phyloP scores from a whole-genome alignment of 805 yeast species.

The Komagataella pastoris region DNA sequence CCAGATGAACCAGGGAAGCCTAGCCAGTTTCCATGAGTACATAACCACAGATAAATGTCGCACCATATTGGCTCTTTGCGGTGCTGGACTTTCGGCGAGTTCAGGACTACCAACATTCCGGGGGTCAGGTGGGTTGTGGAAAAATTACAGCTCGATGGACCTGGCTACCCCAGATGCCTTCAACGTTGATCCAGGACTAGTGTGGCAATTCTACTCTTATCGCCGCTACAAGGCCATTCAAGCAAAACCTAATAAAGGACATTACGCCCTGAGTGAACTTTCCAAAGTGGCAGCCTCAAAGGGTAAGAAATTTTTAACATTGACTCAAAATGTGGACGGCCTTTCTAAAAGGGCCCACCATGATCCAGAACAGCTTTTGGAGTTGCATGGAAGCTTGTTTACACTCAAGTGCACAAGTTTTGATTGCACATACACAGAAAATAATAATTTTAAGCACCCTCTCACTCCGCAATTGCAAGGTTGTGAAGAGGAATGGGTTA shows the following conservation, averaged over 20 bases:
- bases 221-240: slow-evolving; percentile 50
- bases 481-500: slow-evolving; percentile 22
- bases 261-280: slow-evolving; percentile 51
- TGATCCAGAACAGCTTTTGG: slow-evolving; percentile 34
- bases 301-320: slow-evolving; percentile 36
- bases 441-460: slow-evolving; percentile 41
- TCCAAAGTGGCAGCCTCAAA: slow-evolving; percentile 19
- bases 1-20: neutral
- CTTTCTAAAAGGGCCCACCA: slow-evolving; percentile 57
- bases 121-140: slow-evolving; percentile 68
- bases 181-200: slow-evolving; percentile 67
- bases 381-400: slow-evolving; percentile 73
- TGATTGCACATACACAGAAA: slow-evolving; percentile 48
- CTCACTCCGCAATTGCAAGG: slow-evolving; percentile 37
- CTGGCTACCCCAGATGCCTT: slow-evolving; percentile 90
- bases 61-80: slow-evolving; percentile 52
- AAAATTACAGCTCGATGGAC: slow-evolving; percentile 64
- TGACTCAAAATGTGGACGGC: slow-evolving; percentile 81
- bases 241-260: slow-evolving; percentile 68
- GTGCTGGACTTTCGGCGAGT: slow-evolving; percentile 72
- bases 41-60: slow-evolving; percentile 20
- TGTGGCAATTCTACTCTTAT: slow-evolving; percentile 80
- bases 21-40: slow-evolving; percentile 31
- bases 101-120: slow-evolving; percentile 70
- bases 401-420: slow-evolving; percentile 64